Base-by-base conservation (phyloP, 768 basidiomycete species). In the Phaeotremella skinneri region DNA sequence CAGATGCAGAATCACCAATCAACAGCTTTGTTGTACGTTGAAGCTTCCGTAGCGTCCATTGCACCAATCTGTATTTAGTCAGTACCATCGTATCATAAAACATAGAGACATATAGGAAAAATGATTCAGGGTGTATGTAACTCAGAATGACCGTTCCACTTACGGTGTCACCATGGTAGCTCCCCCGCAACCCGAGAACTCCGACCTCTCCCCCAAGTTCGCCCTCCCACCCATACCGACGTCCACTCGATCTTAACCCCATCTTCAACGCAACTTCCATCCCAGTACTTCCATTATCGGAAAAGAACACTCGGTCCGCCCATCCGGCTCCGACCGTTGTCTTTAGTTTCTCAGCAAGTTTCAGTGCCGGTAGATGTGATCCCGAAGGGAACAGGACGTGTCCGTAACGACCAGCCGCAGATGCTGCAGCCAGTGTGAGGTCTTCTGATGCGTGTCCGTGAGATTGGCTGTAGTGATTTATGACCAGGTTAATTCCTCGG, bases 201-300 rank as follows among this genome's bases (percentile, higher is more conserved):
- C 89, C 90, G 3, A 92, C 79, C 34, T 81, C 78, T 25, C 79
- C 59, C 2, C 77, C 72, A 37, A 64, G 55, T 39, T 68, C 67
- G 29, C 74, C 67, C 56, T 69, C 58, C 70, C 72, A 76, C 5
- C 73, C 74, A 57, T 77, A 74, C 20, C 78, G 57, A 37, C 69
- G 62, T n/a, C 75, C 74, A 45, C 58, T 70, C 27, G 69, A 85
- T 25, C 92, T 82, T 42, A 97, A 78, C 0, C 91, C 94, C 94
- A 98, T 97, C 78, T 98, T 98, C 58, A 98, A 79, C 11, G 91
- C 94, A n/a, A 94, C 87, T 74, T 97, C 94, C 86, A 94, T 93
- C 5, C 86, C 94, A 0, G 94, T 97, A 21, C 91, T 90, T 14
- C 94, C 94, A 64, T 98, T 88, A 71, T 98, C 94, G 4, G 89